Evolutionary conservation across 805 yeast species (phyloP), one percentile per base, ranked within the genome.

Genomic region (Brettanomyces bruxellensis): DNA sequence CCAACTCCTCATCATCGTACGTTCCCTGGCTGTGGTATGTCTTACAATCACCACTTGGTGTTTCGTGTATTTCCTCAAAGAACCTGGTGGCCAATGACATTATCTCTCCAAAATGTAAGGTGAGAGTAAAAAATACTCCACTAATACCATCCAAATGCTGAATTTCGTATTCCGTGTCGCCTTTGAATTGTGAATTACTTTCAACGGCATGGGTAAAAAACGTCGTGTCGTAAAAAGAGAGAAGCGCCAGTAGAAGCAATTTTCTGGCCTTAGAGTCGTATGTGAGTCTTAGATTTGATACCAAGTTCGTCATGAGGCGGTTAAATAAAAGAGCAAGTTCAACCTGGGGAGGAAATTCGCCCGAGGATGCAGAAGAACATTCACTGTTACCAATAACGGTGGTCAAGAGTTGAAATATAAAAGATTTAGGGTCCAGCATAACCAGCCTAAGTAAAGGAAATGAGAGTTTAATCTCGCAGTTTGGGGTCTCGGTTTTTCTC

Each of bases 211-310:
- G 40, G 8, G 44, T 43, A 18, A 51, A 43, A 23, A 28, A 43
- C 8, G 40, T 42, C 30, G 50, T 46, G 46, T 59, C 52, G 61
- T 71, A 55, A 46, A 62, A 25, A 7, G 65, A 51, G 4, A 64
- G 32, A 25, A 66, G 49, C 1, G 62, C 66, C 5, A 66, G 42
- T 4, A 62, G 40, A 41, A 51, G 57, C 4, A 64, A 66, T 61
- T 91, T 91, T 50, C 84, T 78, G 53, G 79, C 78, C 49, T 86
- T 72, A 1, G 95, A 90, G 55, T 82, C 88, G 38, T 83, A 85
- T 47, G 86, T 74, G 49, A 77, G 76, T 47, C 59, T 64, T 51
- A 67, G 65, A 52, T 56, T 59, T 50, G 45, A 47, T 36, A 45
- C 57, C 53, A 55, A 63, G 40, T 55, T 59, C 43, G 49, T 58